A percentile compares a stretch with the other conserved stretches of the same genome.
phyloP scores from a whole-genome alignment of 192 early-diverging fungal species.

The Powellomyces hirtus region DNA sequence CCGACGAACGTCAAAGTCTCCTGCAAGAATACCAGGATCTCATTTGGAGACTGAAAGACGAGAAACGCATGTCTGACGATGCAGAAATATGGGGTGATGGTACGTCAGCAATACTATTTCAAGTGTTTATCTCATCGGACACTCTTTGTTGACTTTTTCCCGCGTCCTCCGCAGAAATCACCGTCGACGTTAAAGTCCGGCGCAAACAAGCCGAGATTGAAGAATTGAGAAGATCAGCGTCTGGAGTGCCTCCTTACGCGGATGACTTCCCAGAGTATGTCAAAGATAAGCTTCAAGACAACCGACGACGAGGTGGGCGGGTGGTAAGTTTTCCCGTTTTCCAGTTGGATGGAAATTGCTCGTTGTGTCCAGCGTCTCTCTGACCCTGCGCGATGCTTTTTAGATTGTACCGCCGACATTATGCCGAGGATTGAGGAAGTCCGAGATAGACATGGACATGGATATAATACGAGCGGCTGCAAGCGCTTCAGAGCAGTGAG shows the following conservation, averaged over 20 bases:
- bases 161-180: neutral
- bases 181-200: neutral
- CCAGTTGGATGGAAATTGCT: neutral
- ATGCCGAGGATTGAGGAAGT: slow-evolving; percentile 11
- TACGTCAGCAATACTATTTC: neutral
- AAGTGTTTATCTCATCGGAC: neutral
- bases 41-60: slow-evolving; percentile 12
- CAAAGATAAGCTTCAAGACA: slow-evolving; percentile 5
- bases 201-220: slow-evolving; percentile 5
- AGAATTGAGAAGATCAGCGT: slow-evolving; percentile 7
- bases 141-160: neutral
- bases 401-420: slow-evolving; percentile 18
- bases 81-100: slow-evolving; percentile 6
- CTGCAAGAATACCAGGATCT: neutral
- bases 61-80: slow-evolving; percentile 11
- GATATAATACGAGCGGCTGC: slow-evolving; percentile 15
- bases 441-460: slow-evolving; percentile 22
- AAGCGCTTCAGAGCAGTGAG: too few relatives aligned
- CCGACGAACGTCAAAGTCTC: slow-evolving; percentile 5
- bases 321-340: slow-evolving; percentile 16
- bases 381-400: neutral
- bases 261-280: neutral
- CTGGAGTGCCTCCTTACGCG: slow-evolving; percentile 17
- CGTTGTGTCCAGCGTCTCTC: neutral
- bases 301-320: slow-evolving; percentile 14